Base-by-base conservation (phyloP, 2,329 filamentous ascomycete species). In the Paracamarosporium sp. region DNA sequence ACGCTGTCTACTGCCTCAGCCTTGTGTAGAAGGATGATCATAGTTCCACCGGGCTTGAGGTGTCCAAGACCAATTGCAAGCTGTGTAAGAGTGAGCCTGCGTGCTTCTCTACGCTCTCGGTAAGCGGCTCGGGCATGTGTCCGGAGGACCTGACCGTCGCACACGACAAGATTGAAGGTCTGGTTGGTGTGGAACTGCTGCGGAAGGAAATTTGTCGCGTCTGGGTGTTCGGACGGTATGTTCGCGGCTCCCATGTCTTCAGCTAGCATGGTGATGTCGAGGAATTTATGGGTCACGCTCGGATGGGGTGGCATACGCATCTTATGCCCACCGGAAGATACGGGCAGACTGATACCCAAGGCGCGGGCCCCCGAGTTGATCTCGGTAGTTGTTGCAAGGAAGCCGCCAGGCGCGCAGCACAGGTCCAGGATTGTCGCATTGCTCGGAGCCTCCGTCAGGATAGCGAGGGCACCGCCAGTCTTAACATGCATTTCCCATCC, bases 381-480 rank as follows among this genome's bases (percentile, higher is more conserved):
- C 4, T 66, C 33, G 25, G 85, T 59, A 0, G 77, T 77, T 8
- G 68, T 71, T 0, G 63, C 58, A 2, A 82, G 68, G 60, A 85
- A 87, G 1, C 81, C 85, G 4, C 84, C 85, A 0, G 85, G 85
- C 0, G 85, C 85, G 74, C 83, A 81, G 67, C 85, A 85, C 59
- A 85, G 75, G 60, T 87, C 84, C 1, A 88, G 78, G 20, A 86
- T 74, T 9, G 43, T 44, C 5, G 46, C 56, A 17, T 28, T 13
- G 12, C 25, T 33, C n/a, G 11, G 31, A n/a, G n/a, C 22, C 7
- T 20, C 15, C 11, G 30, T 46, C 50, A 17, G 28, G 53, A 33
- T 25, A 77, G 56, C 11, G 45, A 56, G n/a, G 82, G 70, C 13
- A 71, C 76, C 2, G 56, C 9, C 51, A 1, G 76, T 79, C 0